Base-by-base conservation (phyloP, 768 basidiomycete species). In the Russula dissimulans region DNA sequence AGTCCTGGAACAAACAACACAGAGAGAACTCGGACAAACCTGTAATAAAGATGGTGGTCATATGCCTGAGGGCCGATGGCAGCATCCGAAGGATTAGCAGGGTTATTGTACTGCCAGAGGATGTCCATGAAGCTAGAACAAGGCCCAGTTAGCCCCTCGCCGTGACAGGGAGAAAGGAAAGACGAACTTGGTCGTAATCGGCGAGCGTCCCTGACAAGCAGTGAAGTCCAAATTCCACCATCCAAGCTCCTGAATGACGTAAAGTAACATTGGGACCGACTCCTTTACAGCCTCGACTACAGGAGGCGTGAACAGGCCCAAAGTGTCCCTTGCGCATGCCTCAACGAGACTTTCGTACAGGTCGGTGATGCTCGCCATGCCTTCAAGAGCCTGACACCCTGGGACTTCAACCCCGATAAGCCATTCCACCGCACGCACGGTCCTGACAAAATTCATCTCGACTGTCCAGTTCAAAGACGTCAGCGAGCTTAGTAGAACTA, bases 11-110 rank as follows among this genome's bases (percentile, higher is more conserved):
- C 17, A 49, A 10, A 22, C 11, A 17, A 22, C 4, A 15, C 34
- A 36, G 18, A 11, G 31, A 36, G 5, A n/a, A 18, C 34, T 7
- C 3, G 12, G 9, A 71, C 83, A 68, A 67, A 86, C 82, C 76
- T 81, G 67, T 88, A 89, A 69, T 90, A 91, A 15, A 91, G 68
- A 71, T 91, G 89, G 56, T 89, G 87, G 66, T 91, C 89, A 64
- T 91, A 91, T 26, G 73, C 74, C 66, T 87, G 85, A 12, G 87
- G 85, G 0, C 89, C 89, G 45, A 79, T 78, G 6, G 78, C 77
- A 29, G 84, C 87, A 52, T 82, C 75, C 6, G 84, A 82, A 14
- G 89, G 89, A 67, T 91, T 91, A 5, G 86, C 11, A 17, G 82
- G 86, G 70, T 81, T 77, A 66, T 85, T 78, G 69, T 76, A 71